Percentiles rank a stretch among this genome's conserved stretches.
Conservation (phyloP, 2,329 filamentous ascomycete species). For the Diaporthe helianthi region DNA sequence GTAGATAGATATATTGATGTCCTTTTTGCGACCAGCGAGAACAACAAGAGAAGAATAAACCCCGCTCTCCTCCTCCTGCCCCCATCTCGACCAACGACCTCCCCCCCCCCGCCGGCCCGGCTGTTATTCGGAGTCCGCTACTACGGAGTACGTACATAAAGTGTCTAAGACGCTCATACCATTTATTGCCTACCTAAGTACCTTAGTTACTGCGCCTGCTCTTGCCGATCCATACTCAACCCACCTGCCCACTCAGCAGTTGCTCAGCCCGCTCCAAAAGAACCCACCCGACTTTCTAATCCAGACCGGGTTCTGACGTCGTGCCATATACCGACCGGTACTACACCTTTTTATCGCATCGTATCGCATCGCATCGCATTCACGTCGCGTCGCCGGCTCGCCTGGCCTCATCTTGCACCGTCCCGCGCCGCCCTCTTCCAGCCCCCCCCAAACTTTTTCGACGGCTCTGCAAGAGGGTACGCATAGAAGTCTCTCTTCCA, state of each 20-base stretch:
- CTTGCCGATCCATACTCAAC: slow-evolving; percentile 9
- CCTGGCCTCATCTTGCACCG: slow-evolving; percentile 16
- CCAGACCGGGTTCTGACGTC: not conserved
- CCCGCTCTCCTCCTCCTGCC: not conserved
- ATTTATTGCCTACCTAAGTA: no score
- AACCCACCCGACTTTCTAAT: not conserved
- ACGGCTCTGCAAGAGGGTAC: slow-evolving; percentile 28
- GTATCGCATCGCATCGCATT: slow-evolving; percentile 12
- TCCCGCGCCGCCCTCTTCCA: slow-evolving; percentile 8
- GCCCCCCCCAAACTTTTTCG: slow-evolving; percentile 3
- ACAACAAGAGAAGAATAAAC: not conserved
- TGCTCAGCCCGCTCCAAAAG: slow-evolving; percentile 11
- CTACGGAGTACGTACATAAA: not conserved
- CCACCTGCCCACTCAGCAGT: slow-evolving; percentile 3
- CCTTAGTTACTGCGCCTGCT: not conserved
- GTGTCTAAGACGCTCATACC: not conserved
- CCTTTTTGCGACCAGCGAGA: not conserved
- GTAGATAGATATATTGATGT: no score
- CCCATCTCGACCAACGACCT: no score
- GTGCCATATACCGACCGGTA: slow-evolving; percentile 4
- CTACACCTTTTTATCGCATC: slow-evolving; percentile 25
- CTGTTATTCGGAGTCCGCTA: no score
- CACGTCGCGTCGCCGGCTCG: slow-evolving; percentile 21
- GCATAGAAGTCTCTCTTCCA: not conserved
- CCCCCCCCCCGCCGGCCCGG: not conserved